Base-by-base conservation (phyloP, 495 filamentous ascomycete genomes). In the Trichoderma gamsii region DNA sequence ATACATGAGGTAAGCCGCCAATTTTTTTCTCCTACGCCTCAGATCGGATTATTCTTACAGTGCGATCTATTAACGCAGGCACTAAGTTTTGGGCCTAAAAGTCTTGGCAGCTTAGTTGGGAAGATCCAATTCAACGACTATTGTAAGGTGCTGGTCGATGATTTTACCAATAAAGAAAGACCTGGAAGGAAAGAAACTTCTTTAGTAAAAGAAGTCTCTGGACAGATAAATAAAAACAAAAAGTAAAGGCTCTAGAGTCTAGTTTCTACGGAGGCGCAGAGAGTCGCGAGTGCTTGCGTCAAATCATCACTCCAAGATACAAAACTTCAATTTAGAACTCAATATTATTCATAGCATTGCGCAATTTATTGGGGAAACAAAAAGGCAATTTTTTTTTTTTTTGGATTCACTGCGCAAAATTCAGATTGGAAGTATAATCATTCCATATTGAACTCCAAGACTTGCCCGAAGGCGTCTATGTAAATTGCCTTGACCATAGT, bases 401-500 rank as follows among this genome's bases (percentile, higher is more conserved):
- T n/a, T n/a, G n/a, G n/a, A n/a, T n/a, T n/a, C 8, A n/a, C 16
- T 52, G 49, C 49, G 8, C 3, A 46, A 4, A 16, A 52, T 52
- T 52, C 21, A 52, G 16, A 3, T n/a, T n/a, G 49, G 21, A 21
- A 6, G 18, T 52, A 52, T 9, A 61, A 61, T 61, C 56, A 61
- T 56, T 56, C 21, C 25, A 7, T 56, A 21, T 56, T 56, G 16
- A 23, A 56, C n/a, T 25, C 51, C 18, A n/a, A n/a, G n/a, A 56
- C 51, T n/a, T 56, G 51, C 51, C 51, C 51, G 21, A 56, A 56
- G 51, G 51, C 51, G 51, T 56, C 51, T 61, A 61, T 61, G 25
- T 61, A 61, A 21, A 52, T 32, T 32, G 23, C 56, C 9, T 32
- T 13, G 8, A 13, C 9, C 15, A 18, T 12, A 61, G 25, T n/a